Conservation (phyloP, 192 early-diverging fungal genomes). For the Lunasporangiospora selenospora region DNA sequence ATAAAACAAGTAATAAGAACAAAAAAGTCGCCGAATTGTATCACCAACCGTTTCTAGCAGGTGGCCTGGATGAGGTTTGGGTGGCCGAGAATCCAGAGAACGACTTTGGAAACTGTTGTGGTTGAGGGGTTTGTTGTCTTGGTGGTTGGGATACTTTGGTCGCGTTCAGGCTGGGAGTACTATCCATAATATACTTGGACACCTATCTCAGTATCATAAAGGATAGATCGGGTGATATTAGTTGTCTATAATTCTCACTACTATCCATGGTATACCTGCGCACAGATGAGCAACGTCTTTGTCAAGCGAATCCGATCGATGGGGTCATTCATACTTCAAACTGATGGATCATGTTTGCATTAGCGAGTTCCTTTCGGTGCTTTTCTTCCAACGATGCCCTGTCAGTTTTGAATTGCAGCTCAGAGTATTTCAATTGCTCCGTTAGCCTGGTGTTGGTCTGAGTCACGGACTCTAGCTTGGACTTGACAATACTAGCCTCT, state of each 20-base stretch:
- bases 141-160: neutral
- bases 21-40: too few relatives aligned
- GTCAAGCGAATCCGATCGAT: neutral
- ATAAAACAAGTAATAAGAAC: too few relatives aligned
- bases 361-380: constrained; percentile 9
- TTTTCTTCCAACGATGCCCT: constrained; percentile 9
- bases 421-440: neutral
- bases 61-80: constrained; percentile 8
- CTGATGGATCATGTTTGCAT: constrained; percentile 18
- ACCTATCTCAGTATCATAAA: neutral
- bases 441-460: neutral
- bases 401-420: constrained; percentile 9
- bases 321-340: constrained; percentile 13
- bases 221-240: neutral
- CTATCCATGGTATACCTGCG: too few relatives aligned
- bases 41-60: constrained; percentile 7
- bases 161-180: neutral
- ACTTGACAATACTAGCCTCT: constrained; percentile 9
- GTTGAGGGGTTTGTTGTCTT: neutral
- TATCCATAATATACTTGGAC: neutral
- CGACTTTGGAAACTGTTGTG: constrained; percentile 7
- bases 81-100: constrained; percentile 14
- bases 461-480: constrained; percentile 6
- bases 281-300: too few relatives aligned
- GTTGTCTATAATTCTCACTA: too few relatives aligned